Conservation (phyloP, 768 basidiomycete genomes). For the Clavulina sp. region DNA sequence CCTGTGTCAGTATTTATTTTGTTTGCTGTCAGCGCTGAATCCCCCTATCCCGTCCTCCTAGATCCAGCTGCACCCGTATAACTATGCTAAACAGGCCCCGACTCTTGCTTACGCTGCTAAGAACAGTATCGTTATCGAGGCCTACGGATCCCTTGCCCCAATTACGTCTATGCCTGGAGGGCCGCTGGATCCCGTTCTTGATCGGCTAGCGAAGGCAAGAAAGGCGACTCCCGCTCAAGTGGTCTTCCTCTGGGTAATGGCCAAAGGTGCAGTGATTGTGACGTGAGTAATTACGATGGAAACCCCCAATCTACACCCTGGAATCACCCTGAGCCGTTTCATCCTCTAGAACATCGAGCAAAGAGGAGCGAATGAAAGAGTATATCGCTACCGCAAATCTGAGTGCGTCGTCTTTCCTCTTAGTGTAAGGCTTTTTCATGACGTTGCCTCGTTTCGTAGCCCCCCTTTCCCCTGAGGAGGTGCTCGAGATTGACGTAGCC, state of each 20-base stretch:
- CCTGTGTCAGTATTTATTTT: too few species aligned
- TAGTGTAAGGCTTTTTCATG: neutral
- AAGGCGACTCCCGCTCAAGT: slow-evolving; percentile 47
- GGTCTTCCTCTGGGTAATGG: slow-evolving; percentile 48
- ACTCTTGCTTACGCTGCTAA: slow-evolving; percentile 36
- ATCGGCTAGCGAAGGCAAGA: slow-evolving; percentile 33
- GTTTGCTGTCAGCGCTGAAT: too few species aligned
- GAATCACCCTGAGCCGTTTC: neutral
- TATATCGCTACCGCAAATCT: slow-evolving; percentile 53
- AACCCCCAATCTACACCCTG: neutral
- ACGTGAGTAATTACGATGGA: slow-evolving; percentile 28
- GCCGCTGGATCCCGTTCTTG: slow-evolving; percentile 40
- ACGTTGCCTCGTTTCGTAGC: slow-evolving; percentile 19
- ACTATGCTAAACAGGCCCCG: slow-evolving; percentile 40
- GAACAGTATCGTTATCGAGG: slow-evolving; percentile 45
- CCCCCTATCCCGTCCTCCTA: slow-evolving; percentile 13
- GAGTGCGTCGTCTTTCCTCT: slow-evolving; percentile 18
- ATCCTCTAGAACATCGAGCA: slow-evolving; percentile 37
- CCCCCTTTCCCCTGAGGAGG: slow-evolving; percentile 36
- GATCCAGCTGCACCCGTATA: slow-evolving; percentile 58
- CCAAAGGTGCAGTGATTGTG: slow-evolving; percentile 49
- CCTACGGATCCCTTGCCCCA: slow-evolving; percentile 48
- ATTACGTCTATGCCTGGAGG: slow-evolving; percentile 43
- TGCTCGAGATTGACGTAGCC: slow-evolving; percentile 44
- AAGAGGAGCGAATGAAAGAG: slow-evolving; percentile 40